phyloP scores from a whole-genome alignment of 768 basidiomycete genomes.

The Termitomyces sp. region DNA sequence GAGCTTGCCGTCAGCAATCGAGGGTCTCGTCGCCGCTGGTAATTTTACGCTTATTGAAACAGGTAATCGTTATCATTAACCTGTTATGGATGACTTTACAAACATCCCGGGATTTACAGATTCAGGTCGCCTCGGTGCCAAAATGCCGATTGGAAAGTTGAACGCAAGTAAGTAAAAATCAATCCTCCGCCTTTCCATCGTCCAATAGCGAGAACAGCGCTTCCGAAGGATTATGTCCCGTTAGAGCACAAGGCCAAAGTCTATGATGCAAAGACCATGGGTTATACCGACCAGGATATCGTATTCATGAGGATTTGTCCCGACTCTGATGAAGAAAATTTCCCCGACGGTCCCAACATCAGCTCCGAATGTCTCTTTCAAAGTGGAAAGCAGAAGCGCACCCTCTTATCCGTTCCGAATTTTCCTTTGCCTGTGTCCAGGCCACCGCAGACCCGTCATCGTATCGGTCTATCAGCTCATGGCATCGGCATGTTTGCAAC shows the following conservation, averaged over 20 bases:
- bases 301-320: not conserved
- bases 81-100: not conserved
- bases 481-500: slow-evolving; percentile 32
- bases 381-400: not conserved
- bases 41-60: not conserved
- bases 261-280: not conserved
- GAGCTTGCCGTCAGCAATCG: not conserved
- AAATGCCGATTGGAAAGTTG: not conserved
- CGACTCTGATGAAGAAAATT: not conserved
- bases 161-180: not conserved
- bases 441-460: not conserved
- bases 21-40: not conserved
- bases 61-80: not conserved
- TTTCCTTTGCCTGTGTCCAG: not conserved
- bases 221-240: not conserved
- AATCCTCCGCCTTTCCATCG: not conserved
- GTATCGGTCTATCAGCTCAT: not conserved
- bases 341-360: not conserved
- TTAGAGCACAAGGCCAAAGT: not conserved
- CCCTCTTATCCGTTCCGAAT: not conserved
- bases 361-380: not conserved
- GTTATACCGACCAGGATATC: not conserved
- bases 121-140: not conserved
- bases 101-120: not conserved
- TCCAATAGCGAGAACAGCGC: not conserved